Conservation (phyloP, 2,329 filamentous ascomycete genomes). For the Shiraia sp. region DNA sequence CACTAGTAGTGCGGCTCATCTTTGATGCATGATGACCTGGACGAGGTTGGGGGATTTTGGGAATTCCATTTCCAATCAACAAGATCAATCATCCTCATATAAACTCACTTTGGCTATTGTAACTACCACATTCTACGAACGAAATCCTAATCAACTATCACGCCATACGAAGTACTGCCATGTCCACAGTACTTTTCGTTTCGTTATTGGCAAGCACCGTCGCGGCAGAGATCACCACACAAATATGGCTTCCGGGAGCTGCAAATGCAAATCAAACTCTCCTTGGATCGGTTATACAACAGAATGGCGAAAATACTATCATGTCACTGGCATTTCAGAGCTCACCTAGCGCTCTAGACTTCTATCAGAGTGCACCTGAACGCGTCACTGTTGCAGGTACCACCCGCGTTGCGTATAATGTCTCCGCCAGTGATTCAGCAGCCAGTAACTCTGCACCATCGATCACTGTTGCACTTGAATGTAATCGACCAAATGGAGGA, state of each 20-base stretch:
- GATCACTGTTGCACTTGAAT: slow-evolving; percentile 15
- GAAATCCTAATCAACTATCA: too few species aligned
- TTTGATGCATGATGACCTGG: slow-evolving; percentile 18
- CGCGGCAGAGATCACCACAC: slow-evolving; percentile 32
- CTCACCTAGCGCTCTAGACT: slow-evolving; percentile 3
- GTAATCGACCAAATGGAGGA: slow-evolving; percentile 11
- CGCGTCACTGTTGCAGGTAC: slow-evolving; percentile 21
- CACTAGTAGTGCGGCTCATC: slow-evolving; percentile 13
- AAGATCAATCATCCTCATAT: too few species aligned
- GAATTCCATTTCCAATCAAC: too few species aligned
- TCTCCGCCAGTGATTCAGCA: slow-evolving; percentile 5
- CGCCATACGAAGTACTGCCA: too few species aligned
- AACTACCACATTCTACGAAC: neutral
- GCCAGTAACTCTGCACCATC: slow-evolving; percentile 2
- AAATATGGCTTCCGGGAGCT: slow-evolving; percentile 29
- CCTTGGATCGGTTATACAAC: slow-evolving; percentile 26
- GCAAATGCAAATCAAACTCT: slow-evolving; percentile 14
- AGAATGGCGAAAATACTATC: slow-evolving; percentile 22
- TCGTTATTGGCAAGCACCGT: slow-evolving; percentile 22
- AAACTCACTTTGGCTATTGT: neutral
- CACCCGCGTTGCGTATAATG: slow-evolving; percentile 20
- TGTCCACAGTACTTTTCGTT: slow-evolving; percentile 26
- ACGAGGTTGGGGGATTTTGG: too few species aligned
- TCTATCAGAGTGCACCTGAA: slow-evolving; percentile 4
- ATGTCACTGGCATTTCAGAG: slow-evolving; percentile 13